phyloP scores from a whole-genome alignment of 768 basidiomycete species.

The Termitomyces bulborhizus region DNA sequence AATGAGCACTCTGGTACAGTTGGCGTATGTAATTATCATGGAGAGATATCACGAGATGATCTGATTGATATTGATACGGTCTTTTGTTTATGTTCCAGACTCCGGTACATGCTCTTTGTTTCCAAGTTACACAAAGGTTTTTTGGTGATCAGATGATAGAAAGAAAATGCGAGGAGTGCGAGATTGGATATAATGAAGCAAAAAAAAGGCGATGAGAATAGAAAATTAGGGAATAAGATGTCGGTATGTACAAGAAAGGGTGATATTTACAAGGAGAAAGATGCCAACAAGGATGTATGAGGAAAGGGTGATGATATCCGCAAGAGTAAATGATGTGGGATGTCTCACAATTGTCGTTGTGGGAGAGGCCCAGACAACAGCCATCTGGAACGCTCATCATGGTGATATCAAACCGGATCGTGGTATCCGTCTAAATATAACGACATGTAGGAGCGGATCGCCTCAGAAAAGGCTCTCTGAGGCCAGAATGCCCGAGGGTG shows the following conservation, averaged over 20 bases:
- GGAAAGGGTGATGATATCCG: slow-evolving; percentile 9
- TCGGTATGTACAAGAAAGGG: slow-evolving; percentile 13
- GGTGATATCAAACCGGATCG: slow-evolving; percentile 8
- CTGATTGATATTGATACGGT: not conserved
- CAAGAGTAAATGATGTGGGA: slow-evolving; percentile 10
- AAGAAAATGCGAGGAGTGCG: slow-evolving; percentile 11
- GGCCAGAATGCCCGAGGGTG: not conserved
- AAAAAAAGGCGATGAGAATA: slow-evolving; percentile 4
- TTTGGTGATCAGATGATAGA: slow-evolving; percentile 9
- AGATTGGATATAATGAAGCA: slow-evolving; percentile 15
- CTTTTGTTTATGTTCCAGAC: slow-evolving; percentile 8
- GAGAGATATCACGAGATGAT: not conserved
- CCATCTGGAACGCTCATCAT: slow-evolving; percentile 6
- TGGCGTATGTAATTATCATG: not conserved
- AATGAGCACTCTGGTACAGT: not conserved
- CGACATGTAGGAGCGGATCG: slow-evolving; percentile 11
- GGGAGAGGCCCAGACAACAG: slow-evolving; percentile 1
- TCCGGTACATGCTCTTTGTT: slow-evolving; percentile 4
- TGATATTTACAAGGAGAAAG: slow-evolving; percentile 5
- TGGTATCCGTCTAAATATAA: slow-evolving; percentile 13
- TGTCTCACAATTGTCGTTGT: slow-evolving; percentile 10
- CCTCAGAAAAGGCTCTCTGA: not conserved
- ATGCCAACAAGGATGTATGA: slow-evolving; percentile 3
- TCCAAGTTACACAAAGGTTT: slow-evolving; percentile 5
- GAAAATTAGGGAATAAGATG: slow-evolving; percentile 13